Evolutionary conservation across 352 stramenopile species (phyloP).

Genomic region (Chrysophaeum taylorii): DNA sequence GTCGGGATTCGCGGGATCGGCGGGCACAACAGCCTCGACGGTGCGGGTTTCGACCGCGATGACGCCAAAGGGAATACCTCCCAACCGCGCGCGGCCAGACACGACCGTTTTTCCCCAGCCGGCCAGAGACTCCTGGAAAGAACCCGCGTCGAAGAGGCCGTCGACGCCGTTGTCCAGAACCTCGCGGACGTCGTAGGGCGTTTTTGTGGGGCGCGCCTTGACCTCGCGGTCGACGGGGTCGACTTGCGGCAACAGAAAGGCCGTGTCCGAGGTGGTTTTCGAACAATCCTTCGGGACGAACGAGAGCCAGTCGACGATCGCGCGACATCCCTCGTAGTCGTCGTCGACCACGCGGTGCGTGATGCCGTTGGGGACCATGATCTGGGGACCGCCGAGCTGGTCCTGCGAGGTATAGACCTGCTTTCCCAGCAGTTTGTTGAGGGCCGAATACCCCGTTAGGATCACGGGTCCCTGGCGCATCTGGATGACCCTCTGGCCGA

Average conservation of each 20-base stretch:
- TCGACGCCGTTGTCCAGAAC: constrained; percentile 66
- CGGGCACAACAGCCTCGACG: constrained; percentile 90
- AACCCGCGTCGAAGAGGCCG: constrained; percentile 92
- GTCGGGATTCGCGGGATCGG: constrained; percentile 91
- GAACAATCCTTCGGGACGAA: constrained; percentile 89
- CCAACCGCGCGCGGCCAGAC: constrained; percentile 89
- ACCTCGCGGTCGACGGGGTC: constrained; percentile 73
- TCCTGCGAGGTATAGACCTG: constrained; percentile 99
- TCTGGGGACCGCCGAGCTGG: constrained; percentile 94
- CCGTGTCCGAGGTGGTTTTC: constrained; percentile 44
- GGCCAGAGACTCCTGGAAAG: constrained; percentile 91
- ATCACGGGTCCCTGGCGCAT: constrained; percentile 95
- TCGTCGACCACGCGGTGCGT: constrained; percentile 92
- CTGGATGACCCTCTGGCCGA: constrained; percentile 98
- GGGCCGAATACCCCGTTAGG: constrained; percentile 92
- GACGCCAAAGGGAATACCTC: constrained; percentile 94
- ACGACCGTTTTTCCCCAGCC: constrained; percentile 99
- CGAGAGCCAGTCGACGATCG: constrained; percentile 92
- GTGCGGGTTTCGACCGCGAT: constrained; percentile 96
- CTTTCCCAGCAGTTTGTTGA: constrained; percentile 99
- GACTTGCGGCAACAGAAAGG: constrained; percentile 34
- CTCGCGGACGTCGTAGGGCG: constrained; percentile 90
- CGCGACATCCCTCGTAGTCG: constrained; percentile 81
- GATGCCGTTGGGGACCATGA: constrained; percentile 99
- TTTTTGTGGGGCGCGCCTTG: constrained; percentile 64